Percentiles rank a stretch among this genome's conserved stretches.
These are phyloP conservation scores for Blumeria hordei DNA, from an alignment of 2,329 filamentous ascomycete genomes.

Conservation along the genomic window DNA sequence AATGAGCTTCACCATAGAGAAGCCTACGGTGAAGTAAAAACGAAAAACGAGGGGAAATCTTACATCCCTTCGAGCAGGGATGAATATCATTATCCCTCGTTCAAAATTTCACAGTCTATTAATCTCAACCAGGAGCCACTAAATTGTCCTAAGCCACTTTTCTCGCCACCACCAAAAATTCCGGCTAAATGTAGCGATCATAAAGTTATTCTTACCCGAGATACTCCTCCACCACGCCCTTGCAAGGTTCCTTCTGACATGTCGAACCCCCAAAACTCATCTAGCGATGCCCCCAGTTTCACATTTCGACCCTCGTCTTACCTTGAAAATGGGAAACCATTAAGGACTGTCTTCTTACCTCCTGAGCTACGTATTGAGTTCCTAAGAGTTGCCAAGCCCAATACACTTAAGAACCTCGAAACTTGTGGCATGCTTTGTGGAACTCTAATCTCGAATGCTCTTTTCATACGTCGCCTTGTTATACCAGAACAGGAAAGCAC, in stretches of 20 bases:
- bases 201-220: slow-evolving; percentile 7
- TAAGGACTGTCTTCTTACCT: slow-evolving; percentile 75
- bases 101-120: slow-evolving; percentile 26
- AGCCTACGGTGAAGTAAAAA: slow-evolving; percentile 8
- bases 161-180: slow-evolving; percentile 2
- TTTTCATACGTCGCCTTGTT: slow-evolving; percentile 72
- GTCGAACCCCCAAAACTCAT: not conserved
- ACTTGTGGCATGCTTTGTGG: slow-evolving; percentile 91
- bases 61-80: slow-evolving; percentile 6
- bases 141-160: not conserved
- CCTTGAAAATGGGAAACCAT: slow-evolving; percentile 67
- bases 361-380: slow-evolving; percentile 50
- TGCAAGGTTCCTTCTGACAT: not conserved
- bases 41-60: slow-evolving; percentile 8
- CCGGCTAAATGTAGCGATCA: slow-evolving; percentile 7
- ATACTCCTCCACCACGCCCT: slow-evolving; percentile 12
- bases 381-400: slow-evolving; percentile 45
- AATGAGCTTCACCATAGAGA: slow-evolving; percentile 12
- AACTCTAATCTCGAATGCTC: slow-evolving; percentile 70
- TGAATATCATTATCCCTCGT: slow-evolving; percentile 31
- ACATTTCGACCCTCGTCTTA: slow-evolving; percentile 70
- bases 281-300: slow-evolving; percentile 18
- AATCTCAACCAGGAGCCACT: slow-evolving; percentile 15
- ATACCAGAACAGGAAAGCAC: slow-evolving; percentile 82
- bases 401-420: slow-evolving; percentile 65